Percentiles rank a stretch among this genome's conserved stretches.
These are phyloP conservation scores for Leccinum obscurum DNA, from an alignment of 768 basidiomycete species.

Conservation along the genomic window DNA sequence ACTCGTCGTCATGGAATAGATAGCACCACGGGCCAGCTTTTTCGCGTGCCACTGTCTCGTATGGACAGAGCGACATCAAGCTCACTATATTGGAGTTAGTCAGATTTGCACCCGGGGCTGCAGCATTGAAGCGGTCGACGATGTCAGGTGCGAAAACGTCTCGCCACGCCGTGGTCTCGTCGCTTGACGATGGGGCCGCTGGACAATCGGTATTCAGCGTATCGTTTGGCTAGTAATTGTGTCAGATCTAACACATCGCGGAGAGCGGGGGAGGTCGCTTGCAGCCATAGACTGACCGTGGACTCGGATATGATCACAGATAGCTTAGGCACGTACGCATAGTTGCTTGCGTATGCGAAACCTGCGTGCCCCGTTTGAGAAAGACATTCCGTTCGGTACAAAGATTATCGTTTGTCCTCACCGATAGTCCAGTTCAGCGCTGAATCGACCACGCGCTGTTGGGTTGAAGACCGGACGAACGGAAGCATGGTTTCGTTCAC, in stretches of 20 bases:
- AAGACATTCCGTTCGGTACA: background rate
- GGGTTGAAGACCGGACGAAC: slow-evolving; percentile 48
- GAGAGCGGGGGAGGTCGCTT: background rate
- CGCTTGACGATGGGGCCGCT: slow-evolving; percentile 31
- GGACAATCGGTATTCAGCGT: slow-evolving; percentile 68
- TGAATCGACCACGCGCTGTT: slow-evolving; percentile 58
- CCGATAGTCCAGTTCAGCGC: slow-evolving; percentile 70
- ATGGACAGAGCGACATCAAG: slow-evolving; percentile 72
- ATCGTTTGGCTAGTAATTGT: slow-evolving; percentile 45
- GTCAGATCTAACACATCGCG: background rate
- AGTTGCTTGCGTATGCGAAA: slow-evolving; percentile 52
- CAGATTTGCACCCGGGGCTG: slow-evolving; percentile 64
- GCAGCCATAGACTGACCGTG: slow-evolving; percentile 35
- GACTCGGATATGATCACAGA: slow-evolving; percentile 55
- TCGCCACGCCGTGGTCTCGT: slow-evolving; percentile 45
- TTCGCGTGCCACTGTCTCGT: slow-evolving; percentile 59
- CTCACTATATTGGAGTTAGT: slow-evolving; percentile 50
- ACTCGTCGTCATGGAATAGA: slow-evolving; percentile 62
- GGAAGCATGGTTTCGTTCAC: slow-evolving; percentile 46
- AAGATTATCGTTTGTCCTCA: slow-evolving; percentile 18
- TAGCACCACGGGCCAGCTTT: slow-evolving; percentile 62
- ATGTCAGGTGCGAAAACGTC: slow-evolving; percentile 53
- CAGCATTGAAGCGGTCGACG: slow-evolving; percentile 53
- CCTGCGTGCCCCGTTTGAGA: slow-evolving; percentile 1
- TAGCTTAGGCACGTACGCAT: slow-evolving; percentile 44